Base-by-base conservation (phyloP, 2,329 filamentous ascomycete genomes). In the Phoma sp. region DNA sequence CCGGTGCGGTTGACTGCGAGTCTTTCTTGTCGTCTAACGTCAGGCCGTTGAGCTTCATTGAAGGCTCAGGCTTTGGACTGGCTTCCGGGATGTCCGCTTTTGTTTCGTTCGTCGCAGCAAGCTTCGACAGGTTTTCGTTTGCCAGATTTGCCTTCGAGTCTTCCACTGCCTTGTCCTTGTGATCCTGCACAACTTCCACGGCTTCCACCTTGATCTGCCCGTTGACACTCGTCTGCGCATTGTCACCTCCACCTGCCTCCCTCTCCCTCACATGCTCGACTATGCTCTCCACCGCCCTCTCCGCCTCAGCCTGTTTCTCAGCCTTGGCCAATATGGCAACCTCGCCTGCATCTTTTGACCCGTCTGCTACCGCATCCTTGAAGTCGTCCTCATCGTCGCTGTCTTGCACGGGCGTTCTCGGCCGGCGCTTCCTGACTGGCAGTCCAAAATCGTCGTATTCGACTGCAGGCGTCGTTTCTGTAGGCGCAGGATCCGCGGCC, bases 401-500 rank as follows among this genome's bases (percentile, higher is more conserved):
- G 25, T 70, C 71, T 52, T 50, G 67, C 43, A 69, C 59, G 17
- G 67, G 67, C 29, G 64, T 67, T 44, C 66, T 65, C 24, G 65
- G 64, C 33, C 71, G 57, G 43, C 63, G 81, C 64, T 80, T 84
- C 70, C 80, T 81, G 58, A 88, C 82, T 17, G 88, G 88, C 60
- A 91, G 77, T 45, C 88, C 88, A 71, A 91, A 91, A 62, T 91
- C 88, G 72, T 91, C 88, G 55, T 86, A 76, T 67, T 88, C 85
- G 44, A 73, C 63, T 15, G 62, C 67, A 10, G 57, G 29, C 39
- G 58, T 58, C 13, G 51, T 33, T 17, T 55, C 50, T 22, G 41
- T 58, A 48, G 59, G 58, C 32, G 58, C 51, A 39, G 22, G 54
- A 44, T 63, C 55, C 33, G 60, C 47, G 32, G 32, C 57, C 55